Evolutionary conservation across 345 rosid species (phyloP), one percentile per base, ranked within the genome.

Genomic region (Populus davidiana): DNA sequence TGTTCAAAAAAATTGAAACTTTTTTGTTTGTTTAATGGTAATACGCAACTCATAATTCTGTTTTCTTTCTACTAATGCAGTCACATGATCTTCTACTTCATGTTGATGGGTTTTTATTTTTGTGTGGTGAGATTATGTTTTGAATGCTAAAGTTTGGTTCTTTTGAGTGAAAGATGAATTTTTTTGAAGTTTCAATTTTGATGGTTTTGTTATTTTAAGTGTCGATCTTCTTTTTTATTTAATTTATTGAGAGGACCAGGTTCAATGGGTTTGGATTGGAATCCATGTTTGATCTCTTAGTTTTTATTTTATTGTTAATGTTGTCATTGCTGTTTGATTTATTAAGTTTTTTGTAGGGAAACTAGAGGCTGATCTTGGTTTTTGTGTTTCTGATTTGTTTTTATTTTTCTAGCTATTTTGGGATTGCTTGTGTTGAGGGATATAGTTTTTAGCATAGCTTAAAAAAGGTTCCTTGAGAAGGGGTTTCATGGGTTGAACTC

Each of bases 241-340:
- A 21, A 56, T 23, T 59, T 23, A 59, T 59, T 50, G 79, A 80
- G 71, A 39, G 79, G 93, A 78, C 86, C 81, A 87, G 89, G 83
- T 93, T 91, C 98, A 87, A 82, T 84, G 90, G 80, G 82, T 85
- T 71, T 86, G 83, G 89, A 84, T 91, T 82, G 98, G 94, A 96
- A 95, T 93, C 96, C 85, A 86, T 91, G 91, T 86, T 89, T 88
- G 94, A 88, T 95, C 85, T 88, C 84, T 85, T 86, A 87, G 82
- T 76, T 86, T 88, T n/a, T 75, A 79, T 75, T 83, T 85, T 81
- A 38, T 63, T 79, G 75, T 81, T 67, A 31, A 72, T 73, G 49
- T 64, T 67, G 73, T 67, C 66, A 61, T 62, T 75, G 72, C 49
- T 75, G 66, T 67, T 54, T 83, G 54, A 33, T 77, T 76, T 78